Evolutionary conservation across 2,329 filamentous ascomycete genomes (phyloP).

Genomic region (Rachicladosporium sp.): DNA sequence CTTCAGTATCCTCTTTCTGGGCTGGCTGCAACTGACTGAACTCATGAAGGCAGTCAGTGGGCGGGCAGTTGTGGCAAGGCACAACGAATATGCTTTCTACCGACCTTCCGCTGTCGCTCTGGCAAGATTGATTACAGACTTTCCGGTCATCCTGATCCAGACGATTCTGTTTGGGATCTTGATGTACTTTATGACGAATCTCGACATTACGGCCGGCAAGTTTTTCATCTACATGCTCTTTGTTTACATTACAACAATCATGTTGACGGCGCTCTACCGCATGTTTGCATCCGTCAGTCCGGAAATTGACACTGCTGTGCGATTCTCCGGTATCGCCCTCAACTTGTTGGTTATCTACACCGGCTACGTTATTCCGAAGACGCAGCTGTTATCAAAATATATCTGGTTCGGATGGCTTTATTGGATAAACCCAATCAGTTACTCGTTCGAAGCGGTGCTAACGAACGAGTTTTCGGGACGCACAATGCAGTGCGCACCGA

Average conservation of each 20-base stretch:
- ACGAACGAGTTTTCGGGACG: constrained; percentile 51
- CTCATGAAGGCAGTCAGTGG: constrained; percentile 66
- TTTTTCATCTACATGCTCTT: constrained; percentile 57
- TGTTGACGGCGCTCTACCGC: constrained; percentile 51
- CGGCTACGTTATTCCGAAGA: constrained; percentile 55
- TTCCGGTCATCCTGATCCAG: constrained; percentile 48
- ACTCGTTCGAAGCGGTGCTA: constrained; percentile 56
- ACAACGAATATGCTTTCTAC: constrained; percentile 58
- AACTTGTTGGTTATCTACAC: constrained; percentile 53
- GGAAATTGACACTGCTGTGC: constrained; percentile 53
- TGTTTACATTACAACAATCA: constrained; percentile 50
- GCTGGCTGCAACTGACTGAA: constrained; percentile 64
- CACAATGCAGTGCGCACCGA: constrained; percentile 45
- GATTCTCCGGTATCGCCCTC: constrained; percentile 50
- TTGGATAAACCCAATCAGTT: constrained; percentile 39
- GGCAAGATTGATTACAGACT: constrained; percentile 50
- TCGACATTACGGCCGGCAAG: constrained; percentile 47
- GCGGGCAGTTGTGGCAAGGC: constrained; percentile 55
- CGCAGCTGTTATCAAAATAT: constrained; percentile 43
- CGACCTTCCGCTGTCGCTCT: constrained; percentile 53
- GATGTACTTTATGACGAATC: constrained; percentile 52
- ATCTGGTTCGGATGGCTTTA: constrained; percentile 57
- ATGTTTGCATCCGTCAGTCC: constrained; percentile 53
- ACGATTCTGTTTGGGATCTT: constrained; percentile 49
- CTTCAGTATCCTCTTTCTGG: constrained; percentile 55